Evolutionary conservation across 2,329 filamentous ascomycete genomes (phyloP).

Genomic region (Scorias spongiosa): DNA sequence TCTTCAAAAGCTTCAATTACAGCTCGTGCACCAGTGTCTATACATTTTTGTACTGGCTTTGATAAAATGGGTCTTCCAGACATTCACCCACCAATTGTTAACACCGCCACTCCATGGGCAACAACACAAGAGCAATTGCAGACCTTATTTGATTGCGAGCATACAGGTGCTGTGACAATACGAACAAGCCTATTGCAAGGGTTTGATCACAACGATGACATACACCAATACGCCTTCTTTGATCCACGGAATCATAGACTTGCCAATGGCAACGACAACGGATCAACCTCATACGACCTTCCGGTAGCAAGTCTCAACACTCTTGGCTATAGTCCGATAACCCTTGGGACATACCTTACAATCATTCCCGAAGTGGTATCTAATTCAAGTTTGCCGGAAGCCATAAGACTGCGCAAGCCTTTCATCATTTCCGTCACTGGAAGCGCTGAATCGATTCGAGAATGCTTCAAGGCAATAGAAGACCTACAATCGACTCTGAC

Average conservation of each 20-base stretch:
- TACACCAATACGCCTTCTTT: conserved; percentile 56
- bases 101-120: conserved; percentile 64
- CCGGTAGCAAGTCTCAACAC: conserved; percentile 41
- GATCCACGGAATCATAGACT: conserved; percentile 26
- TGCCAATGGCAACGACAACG: conserved; percentile 6
- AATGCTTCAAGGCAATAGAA: conserved; percentile 40
- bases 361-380: conserved; percentile 27
- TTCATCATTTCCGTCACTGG: conserved; percentile 62
- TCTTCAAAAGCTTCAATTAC: too few species aligned
- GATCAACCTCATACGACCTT: conserved; percentile 17
- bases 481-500: conserved; percentile 15
- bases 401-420: conserved; percentile 31
- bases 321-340: conserved; percentile 56
- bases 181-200: conserved; percentile 51
- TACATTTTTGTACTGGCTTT: too few species aligned
- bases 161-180: conserved; percentile 60
- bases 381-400: conserved; percentile 7
- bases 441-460: conserved; percentile 38
- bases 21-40: too few species aligned
- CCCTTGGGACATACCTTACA: conserved; percentile 42
- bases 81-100: conserved; percentile 53
- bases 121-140: conserved; percentile 48
- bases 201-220: conserved; percentile 44
- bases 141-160: conserved; percentile 42
- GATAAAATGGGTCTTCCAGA: conserved; percentile 23